Evolutionary conservation across 805 yeast genomes (phyloP).

Genomic region (Jamesozyma spencerorum): DNA sequence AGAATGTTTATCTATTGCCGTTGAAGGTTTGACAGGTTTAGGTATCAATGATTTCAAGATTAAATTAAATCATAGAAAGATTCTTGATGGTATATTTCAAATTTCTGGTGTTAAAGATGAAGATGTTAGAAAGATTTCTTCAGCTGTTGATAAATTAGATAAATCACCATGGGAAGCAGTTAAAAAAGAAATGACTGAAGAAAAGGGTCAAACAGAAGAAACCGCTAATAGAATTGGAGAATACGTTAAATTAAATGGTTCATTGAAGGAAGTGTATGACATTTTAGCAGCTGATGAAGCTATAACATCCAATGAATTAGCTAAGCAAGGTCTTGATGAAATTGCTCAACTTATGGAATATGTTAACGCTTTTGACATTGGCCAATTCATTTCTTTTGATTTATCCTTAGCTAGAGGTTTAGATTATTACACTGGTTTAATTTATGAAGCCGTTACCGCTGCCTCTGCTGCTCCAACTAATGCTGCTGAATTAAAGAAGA

Average conservation of each 20-base stretch:
- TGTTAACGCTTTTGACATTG: constrained; percentile 73
- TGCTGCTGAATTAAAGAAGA: constrained; percentile 57
- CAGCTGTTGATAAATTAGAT: constrained; percentile 95
- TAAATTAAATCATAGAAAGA: constrained; percentile 90
- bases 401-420: constrained; percentile 94
- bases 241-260: constrained; percentile 78
- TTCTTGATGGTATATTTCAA: constrained; percentile 90
- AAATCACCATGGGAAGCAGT: constrained; percentile 94
- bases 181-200: constrained; percentile 82
- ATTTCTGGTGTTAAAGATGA: constrained; percentile 91
- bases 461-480: constrained; percentile 93
- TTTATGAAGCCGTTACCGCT: constrained; percentile 90
- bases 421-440: constrained; percentile 94
- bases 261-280: constrained; percentile 52
- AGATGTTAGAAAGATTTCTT: constrained; percentile 85
- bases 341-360: constrained; percentile 68
- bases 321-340: constrained; percentile 73
- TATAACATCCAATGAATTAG: constrained; percentile 57
- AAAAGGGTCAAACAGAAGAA: constrained; percentile 81
- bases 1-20: constrained; percentile 70
- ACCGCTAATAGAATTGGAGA: constrained; percentile 91
- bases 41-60: constrained; percentile 86
- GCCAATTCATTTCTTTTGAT: constrained; percentile 66
- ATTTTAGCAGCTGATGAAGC: constrained; percentile 48
- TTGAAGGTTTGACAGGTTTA: constrained; percentile 73